Percentiles rank a stretch among this genome's conserved stretches.
Conservation (phyloP, 257 asterid genomes). For the Scutellaria barbata region DNA sequence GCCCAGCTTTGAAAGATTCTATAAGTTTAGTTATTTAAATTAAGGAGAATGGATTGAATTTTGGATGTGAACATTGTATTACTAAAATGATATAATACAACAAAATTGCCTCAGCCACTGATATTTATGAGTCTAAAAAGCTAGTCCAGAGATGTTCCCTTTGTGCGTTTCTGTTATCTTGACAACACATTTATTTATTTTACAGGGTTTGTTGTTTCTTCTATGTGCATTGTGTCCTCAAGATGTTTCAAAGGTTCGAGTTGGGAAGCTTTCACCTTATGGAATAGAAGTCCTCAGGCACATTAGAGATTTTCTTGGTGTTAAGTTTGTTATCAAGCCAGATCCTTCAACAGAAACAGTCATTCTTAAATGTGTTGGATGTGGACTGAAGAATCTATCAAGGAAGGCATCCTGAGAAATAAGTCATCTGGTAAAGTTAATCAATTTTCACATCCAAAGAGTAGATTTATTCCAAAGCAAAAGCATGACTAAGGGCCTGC, state of each 20-base stretch:
- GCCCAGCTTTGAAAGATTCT: background rate
- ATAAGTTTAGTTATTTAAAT: too few species aligned
- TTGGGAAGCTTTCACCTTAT: constrained; percentile 80
- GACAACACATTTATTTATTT: background rate
- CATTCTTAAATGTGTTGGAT: constrained; percentile 79
- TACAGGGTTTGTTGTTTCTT: constrained; percentile 86
- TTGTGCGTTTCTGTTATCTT: background rate
- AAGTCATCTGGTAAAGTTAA: background rate
- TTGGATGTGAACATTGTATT: background rate
- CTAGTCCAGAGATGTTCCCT: background rate
- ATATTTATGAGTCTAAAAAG: background rate
- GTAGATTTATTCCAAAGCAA: background rate
- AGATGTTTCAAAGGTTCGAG: constrained; percentile 89
- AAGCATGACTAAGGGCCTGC: background rate
- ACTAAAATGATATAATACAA: background rate
- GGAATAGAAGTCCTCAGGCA: constrained; percentile 76
- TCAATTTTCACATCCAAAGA: background rate
- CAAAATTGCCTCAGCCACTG: background rate
- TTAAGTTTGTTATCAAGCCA: constrained; percentile 72
- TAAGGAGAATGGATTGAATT: background rate
- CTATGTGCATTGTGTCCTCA: constrained; percentile 85
- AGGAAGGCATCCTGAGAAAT: constrained; percentile 67
- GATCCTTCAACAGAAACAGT: constrained; percentile 80
- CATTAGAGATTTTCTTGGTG: constrained; percentile 73
- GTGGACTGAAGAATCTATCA: constrained; percentile 83